These are phyloP conservation scores for Chytridium lagenaria DNA, from an alignment of 371 early-diverging fungal genomes.

Conservation along the genomic window DNA sequence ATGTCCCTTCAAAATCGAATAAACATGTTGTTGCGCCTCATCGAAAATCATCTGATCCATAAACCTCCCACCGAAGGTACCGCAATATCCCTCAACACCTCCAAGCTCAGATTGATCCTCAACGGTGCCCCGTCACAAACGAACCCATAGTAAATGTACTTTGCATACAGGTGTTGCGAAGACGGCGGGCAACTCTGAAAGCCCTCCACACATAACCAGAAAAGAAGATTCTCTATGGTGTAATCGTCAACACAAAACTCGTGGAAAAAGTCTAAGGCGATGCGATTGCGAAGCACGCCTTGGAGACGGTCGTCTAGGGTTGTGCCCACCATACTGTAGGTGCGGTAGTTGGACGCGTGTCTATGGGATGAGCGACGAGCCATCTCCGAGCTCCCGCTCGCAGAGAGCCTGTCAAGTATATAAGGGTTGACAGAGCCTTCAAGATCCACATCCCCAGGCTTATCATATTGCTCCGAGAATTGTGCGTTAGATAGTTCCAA, in stretches of 20 bases:
- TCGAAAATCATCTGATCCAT: conserved; percentile 61
- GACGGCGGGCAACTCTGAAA: conserved; percentile 45
- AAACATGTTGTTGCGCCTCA: conserved; percentile 64
- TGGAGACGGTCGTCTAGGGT: conserved; percentile 55
- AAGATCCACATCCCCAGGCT: not conserved
- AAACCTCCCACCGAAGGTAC: conserved; percentile 43
- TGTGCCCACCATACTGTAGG: conserved; percentile 12
- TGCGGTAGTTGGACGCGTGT: not conserved
- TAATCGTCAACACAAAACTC: conserved; percentile 65
- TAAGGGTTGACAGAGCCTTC: not conserved
- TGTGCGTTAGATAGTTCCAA: not conserved
- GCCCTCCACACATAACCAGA: conserved; percentile 67
- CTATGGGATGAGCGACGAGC: not conserved
- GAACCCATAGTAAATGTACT: conserved; percentile 62
- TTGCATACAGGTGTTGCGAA: conserved; percentile 41
- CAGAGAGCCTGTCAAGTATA: not conserved
- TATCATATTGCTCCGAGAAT: not conserved
- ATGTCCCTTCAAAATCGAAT: conserved; percentile 62
- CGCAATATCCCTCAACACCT: conserved; percentile 57
- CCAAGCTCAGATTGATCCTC: conserved; percentile 63
- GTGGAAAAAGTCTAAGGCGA: conserved; percentile 57
- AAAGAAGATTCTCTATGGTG: conserved; percentile 62
- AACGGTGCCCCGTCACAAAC: conserved; percentile 56
- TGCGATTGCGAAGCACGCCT: conserved; percentile 56
- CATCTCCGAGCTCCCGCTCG: not conserved